Evolutionary conservation across 805 yeast species (phyloP).

Genomic region (Saturnispora gosingensis): DNA sequence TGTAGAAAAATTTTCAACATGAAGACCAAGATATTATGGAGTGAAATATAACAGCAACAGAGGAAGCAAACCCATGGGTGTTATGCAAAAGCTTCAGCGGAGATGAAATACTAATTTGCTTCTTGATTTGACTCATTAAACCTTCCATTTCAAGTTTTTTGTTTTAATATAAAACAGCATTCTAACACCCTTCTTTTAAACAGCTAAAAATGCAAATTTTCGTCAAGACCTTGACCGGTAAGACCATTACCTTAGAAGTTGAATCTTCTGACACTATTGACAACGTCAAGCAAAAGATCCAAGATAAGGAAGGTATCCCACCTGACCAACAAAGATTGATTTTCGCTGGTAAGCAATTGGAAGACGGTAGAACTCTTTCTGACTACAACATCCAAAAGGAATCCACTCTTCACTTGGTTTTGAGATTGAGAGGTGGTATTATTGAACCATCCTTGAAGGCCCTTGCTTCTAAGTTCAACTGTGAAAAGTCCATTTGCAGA

Average conservation of each 20-base stretch:
- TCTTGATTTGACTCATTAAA: not conserved
- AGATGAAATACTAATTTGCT: too few relatives aligned
- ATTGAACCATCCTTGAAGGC: constrained; percentile 99
- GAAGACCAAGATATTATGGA: too few relatives aligned
- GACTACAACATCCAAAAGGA: constrained; percentile 96
- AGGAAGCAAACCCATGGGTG: not conserved
- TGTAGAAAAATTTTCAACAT: not conserved
- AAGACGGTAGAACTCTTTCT: constrained; percentile 89
- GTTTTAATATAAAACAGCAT: constrained; percentile 9
- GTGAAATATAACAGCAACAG: not conserved
- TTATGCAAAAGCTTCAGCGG: too few relatives aligned
- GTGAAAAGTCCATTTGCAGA: constrained; percentile 99
- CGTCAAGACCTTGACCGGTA: constrained; percentile 99
- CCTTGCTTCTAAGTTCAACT: constrained; percentile 99
- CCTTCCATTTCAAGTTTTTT: not conserved
- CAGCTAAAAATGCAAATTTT: constrained; percentile 74
- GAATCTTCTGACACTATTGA: constrained; percentile 94
- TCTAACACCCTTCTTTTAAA: not conserved
- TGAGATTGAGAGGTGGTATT: constrained; percentile 70
- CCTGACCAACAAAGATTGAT: constrained; percentile 95
- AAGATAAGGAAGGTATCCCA: constrained; percentile 94
- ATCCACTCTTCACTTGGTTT: constrained; percentile 56
- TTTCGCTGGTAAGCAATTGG: constrained; percentile 94
- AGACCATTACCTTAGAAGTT: constrained; percentile 81
- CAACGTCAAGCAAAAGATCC: constrained; percentile 90